Conservation (phyloP, 139 green algal species). For the Chlamydomonas schloesseri region DNA sequence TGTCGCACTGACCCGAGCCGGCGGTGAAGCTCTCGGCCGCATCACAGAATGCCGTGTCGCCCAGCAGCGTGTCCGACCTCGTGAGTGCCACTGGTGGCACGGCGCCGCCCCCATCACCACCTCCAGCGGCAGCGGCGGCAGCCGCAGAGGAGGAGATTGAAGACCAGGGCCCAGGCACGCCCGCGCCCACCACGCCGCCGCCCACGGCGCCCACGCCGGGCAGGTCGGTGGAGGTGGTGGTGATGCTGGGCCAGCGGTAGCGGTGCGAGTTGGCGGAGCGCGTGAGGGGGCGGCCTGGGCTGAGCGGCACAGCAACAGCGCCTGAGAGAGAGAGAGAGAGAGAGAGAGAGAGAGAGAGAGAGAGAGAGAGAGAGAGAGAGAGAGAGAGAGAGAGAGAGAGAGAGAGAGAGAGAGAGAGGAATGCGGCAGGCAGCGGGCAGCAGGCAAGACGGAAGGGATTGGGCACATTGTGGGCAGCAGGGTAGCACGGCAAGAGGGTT, state of each 20-base stretch:
- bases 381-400: too few species aligned
- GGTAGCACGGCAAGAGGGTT: too few species aligned
- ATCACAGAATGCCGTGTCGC: background rate
- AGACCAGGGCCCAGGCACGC: too few species aligned
- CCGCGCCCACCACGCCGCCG: background rate
- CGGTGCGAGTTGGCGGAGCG: background rate
- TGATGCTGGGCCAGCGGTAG: slow-evolving; percentile 30
- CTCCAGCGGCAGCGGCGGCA: background rate
- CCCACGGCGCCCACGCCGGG: background rate
- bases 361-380: too few species aligned
- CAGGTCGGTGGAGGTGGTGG: slow-evolving; percentile 19
- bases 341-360: too few species aligned
- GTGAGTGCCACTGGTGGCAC: background rate
- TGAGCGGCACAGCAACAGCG: too few species aligned
- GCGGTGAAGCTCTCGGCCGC: slow-evolving; percentile 1
- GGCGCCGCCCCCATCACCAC: too few species aligned
- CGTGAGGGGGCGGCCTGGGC: background rate
- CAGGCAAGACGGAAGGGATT: too few species aligned
- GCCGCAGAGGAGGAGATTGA: background rate
- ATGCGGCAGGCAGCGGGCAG: background rate
- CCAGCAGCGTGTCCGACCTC: background rate
- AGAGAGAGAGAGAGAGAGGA: too few species aligned
- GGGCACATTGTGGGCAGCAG: too few species aligned
- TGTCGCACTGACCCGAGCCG: background rate
- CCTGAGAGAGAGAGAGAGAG: too few species aligned